A percentile compares a stretch with the other conserved stretches of the same genome.
Evolutionary conservation across 2,329 filamentous ascomycete genomes (phyloP).

Genomic region (Gliomastix tumulicola): DNA sequence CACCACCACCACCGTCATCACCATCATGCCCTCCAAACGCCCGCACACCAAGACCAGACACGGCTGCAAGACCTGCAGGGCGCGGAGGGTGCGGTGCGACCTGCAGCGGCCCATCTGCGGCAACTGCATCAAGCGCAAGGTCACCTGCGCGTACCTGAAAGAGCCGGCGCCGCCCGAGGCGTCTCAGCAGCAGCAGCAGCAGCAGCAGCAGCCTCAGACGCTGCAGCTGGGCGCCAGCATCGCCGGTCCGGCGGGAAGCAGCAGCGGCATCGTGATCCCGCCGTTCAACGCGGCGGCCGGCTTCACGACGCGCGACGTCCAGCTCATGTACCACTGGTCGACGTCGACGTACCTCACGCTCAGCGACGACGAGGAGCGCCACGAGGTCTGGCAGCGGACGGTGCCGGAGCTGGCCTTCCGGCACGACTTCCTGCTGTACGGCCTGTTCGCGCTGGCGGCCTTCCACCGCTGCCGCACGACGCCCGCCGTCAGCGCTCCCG

Average conservation of each 20-base stretch:
- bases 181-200: too few species aligned
- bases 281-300: too few species aligned
- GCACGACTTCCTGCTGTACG: conserved; percentile 1
- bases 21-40: too few species aligned
- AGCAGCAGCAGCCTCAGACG: too few species aligned
- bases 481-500: background rate
- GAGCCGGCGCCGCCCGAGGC: too few species aligned
- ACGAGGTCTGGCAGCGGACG: background rate
- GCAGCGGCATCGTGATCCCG: too few species aligned
- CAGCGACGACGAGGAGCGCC: background rate
- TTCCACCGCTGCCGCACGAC: background rate
- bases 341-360: background rate
- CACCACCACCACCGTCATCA: too few species aligned
- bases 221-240: too few species aligned
- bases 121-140: too few species aligned
- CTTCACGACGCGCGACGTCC: too few species aligned
- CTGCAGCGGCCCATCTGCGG: background rate
- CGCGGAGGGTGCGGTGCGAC: background rate
- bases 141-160: too few species aligned
- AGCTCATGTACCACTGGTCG: background rate
- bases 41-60: background rate
- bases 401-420: conserved; percentile 1
- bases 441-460: background rate
- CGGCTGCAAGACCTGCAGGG: background rate
- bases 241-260: too few species aligned